phyloP scores from a whole-genome alignment of 2,329 filamentous ascomycete genomes.

The Trichoderma oligosporum region DNA sequence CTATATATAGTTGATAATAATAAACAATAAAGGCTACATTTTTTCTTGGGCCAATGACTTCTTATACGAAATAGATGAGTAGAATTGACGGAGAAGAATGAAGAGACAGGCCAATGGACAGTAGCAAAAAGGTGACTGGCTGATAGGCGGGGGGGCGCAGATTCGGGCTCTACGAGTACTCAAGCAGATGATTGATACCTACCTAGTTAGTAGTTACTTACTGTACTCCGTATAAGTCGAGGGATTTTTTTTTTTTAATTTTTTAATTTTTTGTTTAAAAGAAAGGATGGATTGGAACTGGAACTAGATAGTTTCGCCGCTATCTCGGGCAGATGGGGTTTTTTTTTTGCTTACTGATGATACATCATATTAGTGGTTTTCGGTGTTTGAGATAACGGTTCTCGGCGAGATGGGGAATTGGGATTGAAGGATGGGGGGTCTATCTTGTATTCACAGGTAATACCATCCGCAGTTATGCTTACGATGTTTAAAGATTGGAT shows the following conservation, averaged over 20 bases:
- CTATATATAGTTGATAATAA: too few species aligned
- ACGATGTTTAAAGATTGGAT: too few species aligned
- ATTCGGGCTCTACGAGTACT: not conserved
- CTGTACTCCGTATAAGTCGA: not conserved
- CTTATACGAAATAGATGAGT: not conserved
- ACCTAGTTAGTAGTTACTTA: not conserved
- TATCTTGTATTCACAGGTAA: too few species aligned
- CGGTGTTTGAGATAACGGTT: not conserved
- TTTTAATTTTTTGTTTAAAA: too few species aligned
- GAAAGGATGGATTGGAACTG: too few species aligned
- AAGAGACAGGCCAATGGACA: constrained; percentile 14
- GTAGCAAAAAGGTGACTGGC: not conserved
- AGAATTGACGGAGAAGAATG: not conserved
- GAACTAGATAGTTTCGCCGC: constrained; percentile 14
- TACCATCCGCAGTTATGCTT: too few species aligned
- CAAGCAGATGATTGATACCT: too few species aligned
- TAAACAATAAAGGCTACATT: too few species aligned
- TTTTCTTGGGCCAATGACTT: too few species aligned
- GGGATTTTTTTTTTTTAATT: constrained; percentile 7
- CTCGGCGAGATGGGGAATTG: too few species aligned
- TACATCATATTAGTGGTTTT: constrained; percentile 14
- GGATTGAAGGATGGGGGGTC: too few species aligned
- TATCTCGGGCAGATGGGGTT: constrained; percentile 7
- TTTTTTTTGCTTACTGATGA: not conserved
- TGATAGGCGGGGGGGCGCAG: not conserved